Evolutionary conservation across 1,284 basidiomycete genomes (phyloP), one percentile per base, ranked within the genome.

Genomic region (Trichosporon faecale): DNA sequence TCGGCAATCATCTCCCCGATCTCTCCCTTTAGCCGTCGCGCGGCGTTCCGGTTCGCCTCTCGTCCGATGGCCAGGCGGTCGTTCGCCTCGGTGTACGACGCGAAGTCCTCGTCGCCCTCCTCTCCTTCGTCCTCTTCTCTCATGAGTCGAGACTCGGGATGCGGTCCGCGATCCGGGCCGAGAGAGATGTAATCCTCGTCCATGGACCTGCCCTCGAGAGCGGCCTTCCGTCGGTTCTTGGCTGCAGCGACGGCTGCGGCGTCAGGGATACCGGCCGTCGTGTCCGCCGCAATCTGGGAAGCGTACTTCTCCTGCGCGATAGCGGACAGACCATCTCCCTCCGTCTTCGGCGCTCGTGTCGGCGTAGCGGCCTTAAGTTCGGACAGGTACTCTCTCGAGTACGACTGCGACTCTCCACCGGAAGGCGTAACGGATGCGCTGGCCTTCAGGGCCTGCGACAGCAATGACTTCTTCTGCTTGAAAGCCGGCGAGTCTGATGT

Each of bases 91-190:
- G 95, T 97, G 77, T 89, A 97, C 74, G 94, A 92, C 5, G 94
- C 92, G 77, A 89, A 90, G 76, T 95, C 94, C 76, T 97, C 95
- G 68, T 96, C 95, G 0, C 91, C 94, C 76, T 97, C 94, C 0
- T 94, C 95, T 1, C 93, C 81, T 76, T 96, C 93, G 80, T 98
- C 95, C 57, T 97, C 95, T 82, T 98, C 95, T 67, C 95, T 85
- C 83, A 94, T 85, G 18, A 98, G 84, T 18, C 95, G 87, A 77
- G 92, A 94, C 76, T 93, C 92, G 11, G 93, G 93, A 86, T 94
- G 93, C n/a, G 93, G 92, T 7, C 76, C 71, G 29, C 68, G 71
- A 46, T 72, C 68, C 1, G 75, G 73, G 77, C 73, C 86, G 11
- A 98, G 84, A 0, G 94, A 92, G 37, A 98, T 93, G 75, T 89